Conservation (phyloP, 1,284 basidiomycete genomes). For the Boletus albobrunnescens region DNA sequence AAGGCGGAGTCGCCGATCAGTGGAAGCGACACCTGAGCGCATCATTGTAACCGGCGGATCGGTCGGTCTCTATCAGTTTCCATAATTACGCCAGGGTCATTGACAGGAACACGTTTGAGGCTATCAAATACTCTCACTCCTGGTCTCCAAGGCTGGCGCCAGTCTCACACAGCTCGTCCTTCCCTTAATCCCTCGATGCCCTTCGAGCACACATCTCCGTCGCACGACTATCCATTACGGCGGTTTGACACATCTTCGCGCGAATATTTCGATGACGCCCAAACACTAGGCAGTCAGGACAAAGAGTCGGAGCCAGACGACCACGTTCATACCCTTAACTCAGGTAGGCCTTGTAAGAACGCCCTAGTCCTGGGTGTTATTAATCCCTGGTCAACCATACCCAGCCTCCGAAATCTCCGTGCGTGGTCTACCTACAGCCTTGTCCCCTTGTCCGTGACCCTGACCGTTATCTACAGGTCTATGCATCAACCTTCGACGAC, state of each 20-base stretch:
- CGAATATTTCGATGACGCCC: conserved; percentile 14
- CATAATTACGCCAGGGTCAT: conserved; percentile 21
- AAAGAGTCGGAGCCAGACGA: conserved; percentile 22
- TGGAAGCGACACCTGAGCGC: neutral
- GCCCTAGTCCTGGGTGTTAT: neutral
- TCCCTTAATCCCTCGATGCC: conserved; percentile 20
- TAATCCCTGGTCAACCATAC: neutral
- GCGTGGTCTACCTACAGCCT: conserved; percentile 1
- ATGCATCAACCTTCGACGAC: conserved; percentile 34
- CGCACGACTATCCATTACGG: conserved; percentile 19
- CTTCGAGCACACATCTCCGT: conserved; percentile 13
- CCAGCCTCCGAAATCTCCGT: conserved; percentile 20
- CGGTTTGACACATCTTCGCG: conserved; percentile 5
- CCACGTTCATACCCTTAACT: conserved; percentile 15
- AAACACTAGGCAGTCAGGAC: conserved; percentile 20
- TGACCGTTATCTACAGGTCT: conserved; percentile 5
- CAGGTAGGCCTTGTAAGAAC: conserved; percentile 17
- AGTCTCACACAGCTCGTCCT: conserved; percentile 13
- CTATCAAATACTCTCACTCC: conserved; percentile 6
- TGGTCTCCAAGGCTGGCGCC: conserved; percentile 10
- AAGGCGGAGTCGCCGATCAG: neutral
- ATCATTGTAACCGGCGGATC: neutral
- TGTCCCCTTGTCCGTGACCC: neutral
- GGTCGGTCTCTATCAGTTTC: conserved; percentile 10
- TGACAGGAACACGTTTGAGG: conserved; percentile 14